These are phyloP conservation scores for Sporisorium scitamineum DNA, from an alignment of 1,284 basidiomycete species.

Conservation along the genomic window DNA sequence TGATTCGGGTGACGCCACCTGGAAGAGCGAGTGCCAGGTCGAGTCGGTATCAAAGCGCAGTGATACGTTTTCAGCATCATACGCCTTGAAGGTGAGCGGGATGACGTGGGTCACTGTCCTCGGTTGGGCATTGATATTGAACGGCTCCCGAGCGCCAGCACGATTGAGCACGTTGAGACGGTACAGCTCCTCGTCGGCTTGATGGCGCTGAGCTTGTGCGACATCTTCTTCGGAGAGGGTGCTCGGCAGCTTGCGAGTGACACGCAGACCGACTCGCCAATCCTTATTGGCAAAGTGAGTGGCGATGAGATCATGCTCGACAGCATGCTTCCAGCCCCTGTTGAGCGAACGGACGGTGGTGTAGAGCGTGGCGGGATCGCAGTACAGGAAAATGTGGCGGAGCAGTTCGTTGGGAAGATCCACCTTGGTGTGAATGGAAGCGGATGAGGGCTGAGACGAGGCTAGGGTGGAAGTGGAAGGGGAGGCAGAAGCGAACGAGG, in stretches of 20 bases:
- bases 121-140: conserved; percentile 39
- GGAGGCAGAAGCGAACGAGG: conserved; percentile 22
- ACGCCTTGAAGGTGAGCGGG: conserved; percentile 53
- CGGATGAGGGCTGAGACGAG: conserved; percentile 31
- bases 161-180: conserved; percentile 46
- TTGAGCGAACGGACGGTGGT: conserved; percentile 55
- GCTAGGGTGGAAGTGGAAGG: conserved; percentile 19
- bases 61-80: conserved; percentile 46
- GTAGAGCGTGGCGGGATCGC: conserved; percentile 63
- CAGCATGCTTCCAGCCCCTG: conserved; percentile 51
- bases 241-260: conserved; percentile 47
- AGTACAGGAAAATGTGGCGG: conserved; percentile 60
- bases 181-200: conserved; percentile 38
- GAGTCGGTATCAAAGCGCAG: conserved; percentile 56
- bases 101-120: conserved; percentile 54
- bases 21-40: conserved; percentile 63
- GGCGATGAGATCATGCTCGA: conserved; percentile 54
- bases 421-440: conserved; percentile 16
- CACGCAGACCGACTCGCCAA: conserved; percentile 60
- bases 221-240: conserved; percentile 26
- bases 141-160: conserved; percentile 42
- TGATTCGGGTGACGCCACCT: conserved; percentile 27
- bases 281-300: conserved; percentile 51
- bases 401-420: conserved; percentile 60
- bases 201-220: conserved; percentile 30